Conservation (phyloP, 306 rosid species). For the Echinosophora koreensis region DNA sequence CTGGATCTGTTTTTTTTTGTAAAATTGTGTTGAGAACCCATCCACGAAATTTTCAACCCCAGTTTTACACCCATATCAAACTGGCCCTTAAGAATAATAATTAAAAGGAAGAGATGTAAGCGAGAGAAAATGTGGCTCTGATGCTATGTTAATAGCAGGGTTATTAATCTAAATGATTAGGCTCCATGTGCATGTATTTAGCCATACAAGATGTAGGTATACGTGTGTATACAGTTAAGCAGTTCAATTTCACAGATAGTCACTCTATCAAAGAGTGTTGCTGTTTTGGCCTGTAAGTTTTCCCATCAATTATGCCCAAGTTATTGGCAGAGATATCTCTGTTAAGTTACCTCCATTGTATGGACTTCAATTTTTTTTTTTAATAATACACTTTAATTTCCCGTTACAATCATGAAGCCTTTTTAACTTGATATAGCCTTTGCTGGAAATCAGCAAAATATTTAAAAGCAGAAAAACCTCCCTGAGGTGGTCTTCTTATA, state of each 20-base stretch:
- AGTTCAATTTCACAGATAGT: neutral
- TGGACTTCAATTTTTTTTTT: neutral
- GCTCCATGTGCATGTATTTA: constrained; percentile 11
- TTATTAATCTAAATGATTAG: neutral
- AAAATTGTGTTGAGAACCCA: neutral
- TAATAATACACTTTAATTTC: constrained; percentile 14
- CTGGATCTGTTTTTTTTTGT: neutral
- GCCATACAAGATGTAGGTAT: neutral
- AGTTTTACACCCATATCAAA: neutral
- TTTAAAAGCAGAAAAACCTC: neutral
- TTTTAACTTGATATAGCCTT: neutral
- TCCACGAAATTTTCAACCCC: neutral
- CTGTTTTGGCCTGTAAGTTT: constrained; percentile 16
- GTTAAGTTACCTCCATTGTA: constrained; percentile 1
- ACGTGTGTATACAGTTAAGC: constrained; percentile 7
- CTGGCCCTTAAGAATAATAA: neutral
- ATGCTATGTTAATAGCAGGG: constrained; percentile 14
- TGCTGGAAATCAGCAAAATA: neutral
- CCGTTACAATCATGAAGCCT: neutral
- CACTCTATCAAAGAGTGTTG: neutral
- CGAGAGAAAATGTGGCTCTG: constrained; percentile 22
- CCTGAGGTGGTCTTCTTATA: neutral
- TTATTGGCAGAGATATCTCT: constrained; percentile 22
- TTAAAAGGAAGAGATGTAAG: constrained; percentile 32
- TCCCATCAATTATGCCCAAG: constrained; percentile 29